Evolutionary conservation across 306 rosid species (phyloP).

Genomic region (Comarum palustre): DNA sequence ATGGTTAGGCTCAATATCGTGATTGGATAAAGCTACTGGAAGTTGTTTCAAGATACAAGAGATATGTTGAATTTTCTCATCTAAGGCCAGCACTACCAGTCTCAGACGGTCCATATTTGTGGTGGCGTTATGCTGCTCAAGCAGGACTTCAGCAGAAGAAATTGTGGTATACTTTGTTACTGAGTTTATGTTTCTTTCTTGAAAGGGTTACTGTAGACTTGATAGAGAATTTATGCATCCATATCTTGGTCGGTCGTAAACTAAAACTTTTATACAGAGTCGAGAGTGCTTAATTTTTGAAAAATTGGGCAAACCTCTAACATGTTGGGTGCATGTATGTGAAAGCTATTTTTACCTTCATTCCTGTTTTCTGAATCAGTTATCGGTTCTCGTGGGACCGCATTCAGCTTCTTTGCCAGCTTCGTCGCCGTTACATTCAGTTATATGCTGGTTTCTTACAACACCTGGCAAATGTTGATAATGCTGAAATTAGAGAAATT

Average conservation of each 20-base stretch:
- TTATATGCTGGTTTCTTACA: constrained; percentile 72
- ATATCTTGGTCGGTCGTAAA: not conserved
- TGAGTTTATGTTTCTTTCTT: not conserved
- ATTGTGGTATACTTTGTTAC: constrained; percentile 58
- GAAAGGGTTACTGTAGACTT: not conserved
- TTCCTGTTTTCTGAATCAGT: constrained; percentile 45
- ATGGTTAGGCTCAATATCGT: constrained; percentile 69
- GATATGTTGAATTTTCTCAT: constrained; percentile 76
- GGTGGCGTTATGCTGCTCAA: constrained; percentile 93
- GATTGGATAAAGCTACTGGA: constrained; percentile 94
- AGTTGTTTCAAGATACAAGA: constrained; percentile 81
- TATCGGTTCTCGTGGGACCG: constrained; percentile 93
- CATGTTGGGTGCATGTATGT: not conserved
- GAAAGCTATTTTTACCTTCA: constrained; percentile 33
- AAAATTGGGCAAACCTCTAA: not conserved
- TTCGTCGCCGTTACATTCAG: constrained; percentile 85
- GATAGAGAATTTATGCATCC: not conserved
- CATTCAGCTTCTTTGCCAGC: constrained; percentile 78
- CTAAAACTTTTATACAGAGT: not conserved
- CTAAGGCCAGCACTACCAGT: constrained; percentile 73
- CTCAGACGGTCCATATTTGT: constrained; percentile 52
- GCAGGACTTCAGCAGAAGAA: constrained; percentile 82
- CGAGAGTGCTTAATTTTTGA: not conserved
- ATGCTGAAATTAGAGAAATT: constrained; percentile 69
- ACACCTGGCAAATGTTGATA: constrained; percentile 40